Base-by-base conservation (phyloP, 257 asterid genomes). In the Schizonepeta tenuifolia region DNA sequence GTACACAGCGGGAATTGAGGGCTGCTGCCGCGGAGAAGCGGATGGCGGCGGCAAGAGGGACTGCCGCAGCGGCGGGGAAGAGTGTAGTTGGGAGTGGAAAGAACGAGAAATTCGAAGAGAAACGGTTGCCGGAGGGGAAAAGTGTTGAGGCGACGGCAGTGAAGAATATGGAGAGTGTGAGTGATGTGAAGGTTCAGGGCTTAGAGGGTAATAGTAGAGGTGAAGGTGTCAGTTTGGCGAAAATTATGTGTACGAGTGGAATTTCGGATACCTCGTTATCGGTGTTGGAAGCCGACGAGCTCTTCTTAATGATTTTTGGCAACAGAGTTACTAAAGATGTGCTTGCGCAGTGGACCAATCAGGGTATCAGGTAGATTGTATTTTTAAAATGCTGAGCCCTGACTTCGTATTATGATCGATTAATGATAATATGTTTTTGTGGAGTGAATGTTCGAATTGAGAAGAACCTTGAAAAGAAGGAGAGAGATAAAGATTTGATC, bases 21-120 rank as follows among this genome's bases (percentile, higher is more conserved):
- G 99, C 99, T 9, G 89, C 96, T 47, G 98, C 99, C 13, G 99
- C 99, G 20, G 98, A 94, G 86, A 94, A 84, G 86, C 87, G 98
- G 84, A 87, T 91, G 95, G 71, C 79, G 41, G 89, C 79, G 2
- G 62, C 81, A 5, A 86, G 69, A 71, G 75, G 46, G 57, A 74
- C 77, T 51, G 72, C 77, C 9, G 53, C 47, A 6, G 44, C 82
- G 18, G 78, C 78, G 15, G 67, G 33, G 69, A 80, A 60, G 73
- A 70, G 62, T 69, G 86, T 67, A 2, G 20, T 24, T 71, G 82
- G 75, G 82, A 77, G 79, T 43, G 80, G n/a, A 28, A 77, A 69
- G 81, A 80, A 75, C 55, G 84, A 74, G 85, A 64, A 78, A 64
- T 46, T 77, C 47, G 74, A 57, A 49, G 81, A 65, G 55, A 54